Evolutionary conservation across 768 basidiomycete genomes (phyloP), one percentile per base, ranked within the genome.

Genomic region (Russula griseocarnosa): DNA sequence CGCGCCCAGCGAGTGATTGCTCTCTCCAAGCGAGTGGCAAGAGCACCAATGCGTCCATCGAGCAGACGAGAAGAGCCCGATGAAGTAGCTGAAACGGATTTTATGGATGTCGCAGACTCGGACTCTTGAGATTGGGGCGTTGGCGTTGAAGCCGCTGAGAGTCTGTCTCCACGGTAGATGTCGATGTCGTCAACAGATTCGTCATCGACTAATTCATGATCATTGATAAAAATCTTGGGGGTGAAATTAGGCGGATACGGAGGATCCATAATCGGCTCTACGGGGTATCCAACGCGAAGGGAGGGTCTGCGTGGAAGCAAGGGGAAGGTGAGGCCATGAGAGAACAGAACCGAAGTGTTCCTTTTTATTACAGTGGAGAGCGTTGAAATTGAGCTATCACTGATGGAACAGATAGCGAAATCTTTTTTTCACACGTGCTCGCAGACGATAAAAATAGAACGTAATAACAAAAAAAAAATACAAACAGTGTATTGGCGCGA

Each of bases 1-100:
- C 83, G 78, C 24, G 87, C 87, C 88, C 88, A 91, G 63, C 84
- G 81, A 42, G 85, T 76, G 63, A 90, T 88, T 8, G 88, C 88
- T 55, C 81, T 78, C 67, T 91, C 89, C 11, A 90, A 79, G 42
- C 86, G 81, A 1, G 85, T 79, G n/a, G 86, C 73, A 20, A 76
- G 72, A 3, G 74, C 73, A 8, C 75, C 76, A 11, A 76, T 65
- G 14, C 73, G 73, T 20, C 74, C 73, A 20, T 74, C 73, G 38
- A 71, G 70, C 7, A 71, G 55, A 32, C 58, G 54, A 53, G 49
- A 77, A 14, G 76, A 75, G 7, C 76, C 71, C 14, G 79, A 76
- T 11, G 79, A 76, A 1, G 76, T 74, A 18, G 76, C 73, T 6
- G 75, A 74, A 1, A 75, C 74, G 26, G 75, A 69, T 3, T 72